Evolutionary conservation across 2,329 filamentous ascomycete species (phyloP).

Genomic region (Fusarium mexicanum): DNA sequence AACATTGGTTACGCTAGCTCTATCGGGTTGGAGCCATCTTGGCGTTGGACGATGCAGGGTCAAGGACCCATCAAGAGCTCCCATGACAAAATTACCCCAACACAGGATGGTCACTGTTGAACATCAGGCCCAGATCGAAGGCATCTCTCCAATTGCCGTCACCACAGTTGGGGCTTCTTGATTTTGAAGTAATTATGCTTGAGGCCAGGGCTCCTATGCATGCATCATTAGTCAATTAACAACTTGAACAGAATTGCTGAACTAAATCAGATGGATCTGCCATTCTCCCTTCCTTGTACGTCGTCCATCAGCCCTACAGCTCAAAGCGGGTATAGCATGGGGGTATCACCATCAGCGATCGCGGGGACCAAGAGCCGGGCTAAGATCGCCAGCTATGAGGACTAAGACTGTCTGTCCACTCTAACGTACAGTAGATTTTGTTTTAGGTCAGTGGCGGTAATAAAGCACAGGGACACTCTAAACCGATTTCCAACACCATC

Average conservation of each 20-base stretch:
- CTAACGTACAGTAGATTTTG: background rate
- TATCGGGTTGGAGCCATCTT: background rate
- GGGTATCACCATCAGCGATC: background rate
- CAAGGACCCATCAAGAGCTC: background rate
- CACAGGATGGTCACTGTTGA: background rate
- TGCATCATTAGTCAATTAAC: background rate
- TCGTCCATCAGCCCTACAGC: background rate
- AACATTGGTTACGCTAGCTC: background rate
- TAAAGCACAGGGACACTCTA: background rate
- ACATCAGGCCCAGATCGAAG: background rate
- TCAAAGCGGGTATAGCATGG: background rate
- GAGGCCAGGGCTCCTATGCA: background rate
- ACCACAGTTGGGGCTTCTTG: too few relatives aligned
- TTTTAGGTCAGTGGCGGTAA: background rate
- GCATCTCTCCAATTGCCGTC: background rate
- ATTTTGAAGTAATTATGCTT: background rate
- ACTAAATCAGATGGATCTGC: background rate
- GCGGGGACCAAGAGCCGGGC: background rate
- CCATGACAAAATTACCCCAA: background rate
- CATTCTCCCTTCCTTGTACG: background rate
- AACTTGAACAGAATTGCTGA: background rate
- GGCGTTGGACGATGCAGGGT: background rate
- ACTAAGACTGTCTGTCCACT: background rate
- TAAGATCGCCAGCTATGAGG: background rate
- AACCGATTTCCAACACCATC: background rate